Percentiles rank a stretch among this genome's conserved stretches.
phyloP scores from a whole-genome alignment of 116 monocot genomes.

The Dioscorea cayenensis region DNA sequence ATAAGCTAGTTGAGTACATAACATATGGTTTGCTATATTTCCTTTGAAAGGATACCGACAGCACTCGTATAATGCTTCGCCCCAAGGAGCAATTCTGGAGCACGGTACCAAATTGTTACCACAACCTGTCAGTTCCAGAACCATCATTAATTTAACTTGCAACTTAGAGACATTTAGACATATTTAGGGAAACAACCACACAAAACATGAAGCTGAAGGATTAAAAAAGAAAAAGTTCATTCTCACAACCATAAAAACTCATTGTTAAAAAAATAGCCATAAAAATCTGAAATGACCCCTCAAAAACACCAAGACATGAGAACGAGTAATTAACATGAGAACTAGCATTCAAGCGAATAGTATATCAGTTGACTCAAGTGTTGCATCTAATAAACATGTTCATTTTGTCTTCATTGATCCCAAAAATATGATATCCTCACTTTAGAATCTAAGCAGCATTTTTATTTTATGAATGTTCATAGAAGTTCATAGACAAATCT shows the following conservation, averaged over 20 bases:
- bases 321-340: not conserved
- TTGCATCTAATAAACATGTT: too few relatives aligned
- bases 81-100: slow-evolving; percentile 94
- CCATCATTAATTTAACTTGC: slow-evolving; percentile 11
- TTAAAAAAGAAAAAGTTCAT: too few relatives aligned
- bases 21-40: not conserved
- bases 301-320: too few relatives aligned
- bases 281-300: too few relatives aligned
- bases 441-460: too few relatives aligned
- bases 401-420: too few relatives aligned
- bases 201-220: not conserved
- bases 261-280: too few relatives aligned
- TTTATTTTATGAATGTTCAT: not conserved
- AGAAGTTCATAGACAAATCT: not conserved
- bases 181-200: not conserved
- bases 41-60: slow-evolving; percentile 69
- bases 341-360: too few relatives aligned
- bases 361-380: too few relatives aligned
- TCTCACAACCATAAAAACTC: too few relatives aligned
- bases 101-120: slow-evolving; percentile 98
- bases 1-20: not conserved
- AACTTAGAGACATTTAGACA: slow-evolving; percentile 2
- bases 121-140: slow-evolving; percentile 63
- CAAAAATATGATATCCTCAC: too few relatives aligned
- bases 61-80: slow-evolving; percentile 98